Conservation (phyloP, 805 yeast genomes). For the Metschnikowia lochheadii region DNA sequence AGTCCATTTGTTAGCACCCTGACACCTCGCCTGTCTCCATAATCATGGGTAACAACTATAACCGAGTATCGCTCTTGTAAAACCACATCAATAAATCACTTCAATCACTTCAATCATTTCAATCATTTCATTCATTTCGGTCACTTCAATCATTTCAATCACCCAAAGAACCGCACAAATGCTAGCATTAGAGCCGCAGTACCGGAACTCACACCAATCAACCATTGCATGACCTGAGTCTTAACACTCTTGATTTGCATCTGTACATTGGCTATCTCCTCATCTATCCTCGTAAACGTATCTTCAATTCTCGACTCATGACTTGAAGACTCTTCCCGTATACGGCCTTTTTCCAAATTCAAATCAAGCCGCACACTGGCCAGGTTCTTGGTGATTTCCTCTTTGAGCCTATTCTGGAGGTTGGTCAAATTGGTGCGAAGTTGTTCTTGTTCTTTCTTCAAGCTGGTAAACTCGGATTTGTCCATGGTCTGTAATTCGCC, state of each 20-base stretch:
- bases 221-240: conserved; percentile 97
- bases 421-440: conserved; percentile 81
- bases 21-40: conserved; percentile 77
- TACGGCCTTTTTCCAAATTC: conserved; percentile 90
- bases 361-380: conserved; percentile 89
- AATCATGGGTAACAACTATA: conserved; percentile 82
- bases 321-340: conserved; percentile 87
- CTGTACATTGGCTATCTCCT: conserved; percentile 90
- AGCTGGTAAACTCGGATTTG: conserved; percentile 73
- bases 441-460: conserved; percentile 84
- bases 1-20: conserved; percentile 83
- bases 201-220: conserved; percentile 97
- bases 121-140: too few species aligned
- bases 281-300: conserved; percentile 91
- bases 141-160: background rate
- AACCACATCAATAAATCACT: too few species aligned
- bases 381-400: conserved; percentile 84
- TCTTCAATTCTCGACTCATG: conserved; percentile 94
- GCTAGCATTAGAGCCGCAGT: conserved; percentile 92
- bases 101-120: too few species aligned
- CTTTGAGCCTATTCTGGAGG: conserved; percentile 76
- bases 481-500: conserved; percentile 90
- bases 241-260: conserved; percentile 94
- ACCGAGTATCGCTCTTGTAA: conserved; percentile 47
- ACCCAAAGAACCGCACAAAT: conserved; percentile 77